Percentiles rank a stretch among this genome's conserved stretches.
Conservation (phyloP, 352 stramenopile species). For the Aphanomyces stellatus region DNA sequence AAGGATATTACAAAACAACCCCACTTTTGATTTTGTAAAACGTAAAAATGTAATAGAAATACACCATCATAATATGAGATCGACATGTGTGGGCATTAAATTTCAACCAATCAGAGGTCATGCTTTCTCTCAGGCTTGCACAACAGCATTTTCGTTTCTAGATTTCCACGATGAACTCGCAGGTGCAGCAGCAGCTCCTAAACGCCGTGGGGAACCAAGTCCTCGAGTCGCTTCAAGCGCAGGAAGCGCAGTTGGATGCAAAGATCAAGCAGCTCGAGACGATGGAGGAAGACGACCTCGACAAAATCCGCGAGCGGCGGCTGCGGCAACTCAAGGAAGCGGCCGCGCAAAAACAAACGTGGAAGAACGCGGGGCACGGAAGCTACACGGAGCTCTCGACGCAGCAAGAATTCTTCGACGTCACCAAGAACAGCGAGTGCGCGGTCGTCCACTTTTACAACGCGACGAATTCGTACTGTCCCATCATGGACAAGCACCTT, state of each 20-base stretch:
- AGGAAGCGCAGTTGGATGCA: slow-evolving; percentile 77
- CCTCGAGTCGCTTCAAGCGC: slow-evolving; percentile 77
- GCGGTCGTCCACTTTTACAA: slow-evolving; percentile 96
- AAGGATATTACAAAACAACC: too few species aligned
- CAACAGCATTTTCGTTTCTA: neutral
- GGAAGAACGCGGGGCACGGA: slow-evolving; percentile 73
- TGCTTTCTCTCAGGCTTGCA: too few species aligned
- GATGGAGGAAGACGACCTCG: slow-evolving; percentile 84
- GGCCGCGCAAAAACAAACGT: slow-evolving; percentile 54
- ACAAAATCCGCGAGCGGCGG: slow-evolving; percentile 75
- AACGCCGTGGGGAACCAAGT: slow-evolving; percentile 80
- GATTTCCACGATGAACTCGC: slow-evolving; percentile 30
- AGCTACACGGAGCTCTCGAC: slow-evolving; percentile 86
- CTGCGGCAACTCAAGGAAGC: slow-evolving; percentile 69
- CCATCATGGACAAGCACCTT: slow-evolving; percentile 91
- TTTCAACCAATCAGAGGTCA: neutral
- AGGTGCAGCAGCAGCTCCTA: slow-evolving; percentile 66
- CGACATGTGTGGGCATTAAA: too few species aligned
- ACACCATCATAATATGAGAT: too few species aligned
- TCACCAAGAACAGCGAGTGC: slow-evolving; percentile 86
- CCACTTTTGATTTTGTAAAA: neutral
- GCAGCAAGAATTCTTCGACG: slow-evolving; percentile 93
- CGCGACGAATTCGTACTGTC: slow-evolving; percentile 86
- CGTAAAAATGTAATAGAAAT: neutral
- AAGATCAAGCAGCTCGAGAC: slow-evolving; percentile 77